Evolutionary conservation across 345 rosid genomes (phyloP), one percentile per base, ranked within the genome.

Genomic region (Hibiscus trionum): DNA sequence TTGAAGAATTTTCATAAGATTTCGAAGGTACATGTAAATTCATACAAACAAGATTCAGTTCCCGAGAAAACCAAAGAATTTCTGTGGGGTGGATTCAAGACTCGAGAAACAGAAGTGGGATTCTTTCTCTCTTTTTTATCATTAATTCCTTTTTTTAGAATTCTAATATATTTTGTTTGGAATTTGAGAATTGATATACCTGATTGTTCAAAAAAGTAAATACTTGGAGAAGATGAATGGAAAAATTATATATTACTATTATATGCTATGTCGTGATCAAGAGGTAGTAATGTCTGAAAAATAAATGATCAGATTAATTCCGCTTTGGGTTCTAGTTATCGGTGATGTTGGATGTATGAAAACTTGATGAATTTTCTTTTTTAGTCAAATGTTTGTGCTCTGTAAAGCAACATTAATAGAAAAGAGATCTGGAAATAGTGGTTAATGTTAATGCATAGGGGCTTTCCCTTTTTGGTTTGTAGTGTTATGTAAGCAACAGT

Each of bases 1-100:
- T 66, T 24, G 59, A 78, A 24, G 68, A 84, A 60, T 16, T 72
- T 69, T 77, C 80, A 73, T 85, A 79, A 61, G 58, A 4, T 4
- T 64, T 71, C 55, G 11, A 61, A 70, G 0, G 0, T 44, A 10
- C 15, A 72, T 50, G 66, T 35, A 60, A 78, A 64, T 64, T 70
- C 47, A 10, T 39, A 50, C 56, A 5, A 16, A 50, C 57, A 39
- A 66, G 33, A 46, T 70, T 71, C 57, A 68, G 57, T 78, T 78
- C 37, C 15, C 37, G 46, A 7, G 26, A 73, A 73, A 61, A 74
- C 11, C 83, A 55, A 24, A 66, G 56, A 70, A 65, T 57, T 60
- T 26, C 66, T 39, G 60, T 17, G 72, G 21, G 37, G 21, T 21
- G 24, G 24, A 21, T 21, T 21, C 24, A 21, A 21, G 47, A 64